Conservation (phyloP, 768 basidiomycete genomes). For the Boletus rex-veris region DNA sequence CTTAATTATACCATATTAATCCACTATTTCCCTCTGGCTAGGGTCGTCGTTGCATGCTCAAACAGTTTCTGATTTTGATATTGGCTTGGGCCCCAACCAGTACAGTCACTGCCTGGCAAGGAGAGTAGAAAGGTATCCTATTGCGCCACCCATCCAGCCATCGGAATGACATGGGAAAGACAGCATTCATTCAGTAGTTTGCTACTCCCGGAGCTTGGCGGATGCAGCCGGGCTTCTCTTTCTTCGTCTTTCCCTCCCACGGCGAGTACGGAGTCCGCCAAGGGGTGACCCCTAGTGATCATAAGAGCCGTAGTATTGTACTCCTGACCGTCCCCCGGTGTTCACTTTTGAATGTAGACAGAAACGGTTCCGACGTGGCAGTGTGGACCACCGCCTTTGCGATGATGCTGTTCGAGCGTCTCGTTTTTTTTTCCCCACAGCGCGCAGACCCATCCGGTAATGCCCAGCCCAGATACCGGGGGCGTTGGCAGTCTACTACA, state of each 20-base stretch:
- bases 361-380: conserved; percentile 4
- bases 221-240: background rate
- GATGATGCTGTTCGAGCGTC: background rate
- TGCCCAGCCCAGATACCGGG: background rate
- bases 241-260: conserved; percentile 7
- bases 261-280: conserved; percentile 10
- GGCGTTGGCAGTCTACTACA: background rate
- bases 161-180: conserved; percentile 10
- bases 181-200: background rate
- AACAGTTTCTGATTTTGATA: no score
- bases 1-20: conserved; percentile 38
- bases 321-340: conserved; percentile 5
- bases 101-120: no score
- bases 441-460: background rate
- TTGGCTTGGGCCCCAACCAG: no score
- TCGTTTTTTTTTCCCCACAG: conserved; percentile 1
- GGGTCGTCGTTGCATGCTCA: no score
- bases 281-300: background rate
- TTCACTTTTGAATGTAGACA: background rate
- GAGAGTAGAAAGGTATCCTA: no score
- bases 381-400: background rate
- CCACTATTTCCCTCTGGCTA: conserved; percentile 1
- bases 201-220: conserved; percentile 8
- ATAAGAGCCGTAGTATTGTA: background rate
- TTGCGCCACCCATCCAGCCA: background rate